Evolutionary conservation across 371 early-diverging fungal species (phyloP), one percentile per base, ranked within the genome.

Genomic region (Parasitella parasitica): DNA sequence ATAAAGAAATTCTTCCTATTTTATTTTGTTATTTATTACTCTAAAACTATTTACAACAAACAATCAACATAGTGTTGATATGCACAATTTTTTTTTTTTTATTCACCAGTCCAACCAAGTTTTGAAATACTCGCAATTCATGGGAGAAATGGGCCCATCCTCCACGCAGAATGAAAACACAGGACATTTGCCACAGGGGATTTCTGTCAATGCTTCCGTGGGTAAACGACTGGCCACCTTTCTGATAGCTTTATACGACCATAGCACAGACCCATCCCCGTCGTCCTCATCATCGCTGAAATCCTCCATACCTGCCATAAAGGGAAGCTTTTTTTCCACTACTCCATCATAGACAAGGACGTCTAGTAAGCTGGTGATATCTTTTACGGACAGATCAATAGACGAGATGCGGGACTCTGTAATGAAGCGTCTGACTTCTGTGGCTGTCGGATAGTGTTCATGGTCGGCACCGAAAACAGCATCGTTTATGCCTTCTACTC

Each of bases 331-430:
- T 48, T 84, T 82, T 69, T 93, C 91, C 6, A 96, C 76, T 55
- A 89, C 90, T 32, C 95, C 95, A 69, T 98, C 98, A 66, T 91
- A 96, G 6, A 92, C 87, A 15, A 99, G 81, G 22, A 92, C 86
- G 69, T 96, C 94, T 57, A 97, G 69, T 36, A 98, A 75, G 67
- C 79, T 83, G 18, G 86, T 81, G 30, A 98, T 89, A 61, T 99
- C 96, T 7, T 77, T 84, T 7, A 83, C 71, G 5, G 86, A 78
- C 26, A 98, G 77, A 34, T 88, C 87, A 11, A 94, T 89, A 20
- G 87, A 87, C 6, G 89, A 84, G 55, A 95, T 87, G 36, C 87
- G 76, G 49, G 85, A 85, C 24, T 89, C 87, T 35, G 76, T 77
- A 57, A 97, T 89, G 56, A 86, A 91, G 20, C 81, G 75, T 60